Conservation (phyloP, 495 filamentous ascomycete genomes). For the Pyrenopolyporus hunteri region DNA sequence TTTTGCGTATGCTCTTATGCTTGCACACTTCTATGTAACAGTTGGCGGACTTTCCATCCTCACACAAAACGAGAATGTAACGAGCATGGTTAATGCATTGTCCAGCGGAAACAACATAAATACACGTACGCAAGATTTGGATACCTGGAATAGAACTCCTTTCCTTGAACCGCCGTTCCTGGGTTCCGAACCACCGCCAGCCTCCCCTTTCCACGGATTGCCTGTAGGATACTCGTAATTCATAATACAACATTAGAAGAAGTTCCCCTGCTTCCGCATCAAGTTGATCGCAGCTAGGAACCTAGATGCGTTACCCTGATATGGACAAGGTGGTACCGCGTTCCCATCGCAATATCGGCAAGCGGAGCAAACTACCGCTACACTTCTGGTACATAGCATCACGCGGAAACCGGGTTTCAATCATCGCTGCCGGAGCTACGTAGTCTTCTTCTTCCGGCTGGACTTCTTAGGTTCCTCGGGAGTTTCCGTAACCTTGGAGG, state of each 20-base stretch:
- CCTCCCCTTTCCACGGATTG: neutral
- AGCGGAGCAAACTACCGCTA: neutral
- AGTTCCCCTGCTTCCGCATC: neutral
- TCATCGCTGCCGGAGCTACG: neutral
- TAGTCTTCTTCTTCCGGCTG: conserved; percentile 55
- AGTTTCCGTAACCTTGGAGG: conserved; percentile 51
- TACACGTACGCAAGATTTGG: neutral
- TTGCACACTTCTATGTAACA: too few species aligned
- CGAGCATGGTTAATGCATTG: neutral
- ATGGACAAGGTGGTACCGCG: too few species aligned
- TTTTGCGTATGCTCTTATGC: too few species aligned
- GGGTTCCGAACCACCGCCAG: neutral
- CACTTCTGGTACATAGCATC: too few species aligned
- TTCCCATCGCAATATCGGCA: neutral
- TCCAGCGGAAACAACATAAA: neutral
- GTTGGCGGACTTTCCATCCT: too few species aligned
- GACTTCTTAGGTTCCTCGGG: conserved; percentile 60
- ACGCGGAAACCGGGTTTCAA: too few species aligned
- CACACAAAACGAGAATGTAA: neutral
- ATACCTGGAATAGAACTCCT: conserved; percentile 15
- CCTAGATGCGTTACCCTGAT: too few species aligned
- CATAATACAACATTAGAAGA: conserved; percentile 34
- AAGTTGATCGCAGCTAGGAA: too few species aligned
- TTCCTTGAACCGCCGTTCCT: conserved; percentile 5
- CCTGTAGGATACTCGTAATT: conserved; percentile 25